A percentile compares a stretch with the other conserved stretches of the same genome.
These are phyloP conservation scores for Fusarium nurragi DNA, from an alignment of 2,329 filamentous ascomycete species.

Conservation along the genomic window DNA sequence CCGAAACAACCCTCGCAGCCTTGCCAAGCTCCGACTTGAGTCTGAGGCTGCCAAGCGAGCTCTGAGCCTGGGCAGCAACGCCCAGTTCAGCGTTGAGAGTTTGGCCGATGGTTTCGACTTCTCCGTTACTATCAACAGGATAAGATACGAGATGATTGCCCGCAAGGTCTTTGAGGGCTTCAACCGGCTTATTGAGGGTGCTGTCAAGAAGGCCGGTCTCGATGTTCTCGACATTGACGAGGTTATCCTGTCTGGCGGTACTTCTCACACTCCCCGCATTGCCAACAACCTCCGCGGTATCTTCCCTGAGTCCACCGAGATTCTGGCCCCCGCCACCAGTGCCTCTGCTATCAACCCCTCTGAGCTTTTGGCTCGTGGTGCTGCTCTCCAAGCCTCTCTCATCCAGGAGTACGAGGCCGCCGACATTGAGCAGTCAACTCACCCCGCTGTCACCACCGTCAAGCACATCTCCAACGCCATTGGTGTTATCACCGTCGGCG, in stretches of 20 bases:
- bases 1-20: constrained; percentile 77
- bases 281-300: constrained; percentile 80
- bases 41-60: constrained; percentile 92
- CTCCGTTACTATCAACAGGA: constrained; percentile 88
- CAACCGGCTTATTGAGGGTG: constrained; percentile 83
- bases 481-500: constrained; percentile 76
- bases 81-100: constrained; percentile 92
- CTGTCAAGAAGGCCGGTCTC: constrained; percentile 89
- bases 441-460: constrained; percentile 93
- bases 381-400: constrained; percentile 92
- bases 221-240: constrained; percentile 94
- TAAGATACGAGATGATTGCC: constrained; percentile 89
- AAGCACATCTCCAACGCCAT: constrained; percentile 90
- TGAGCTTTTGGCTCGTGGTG: constrained; percentile 87
- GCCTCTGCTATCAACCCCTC: constrained; percentile 88
- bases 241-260: constrained; percentile 91
- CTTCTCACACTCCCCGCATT: constrained; percentile 92
- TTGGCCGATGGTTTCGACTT: constrained; percentile 91
- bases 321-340: constrained; percentile 85
- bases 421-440: constrained; percentile 95
- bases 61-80: constrained; percentile 86
- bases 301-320: constrained; percentile 81
- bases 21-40: constrained; percentile 94
- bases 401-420: constrained; percentile 94
- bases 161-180: constrained; percentile 90